Base-by-base conservation (phyloP, 1,284 basidiomycete genomes). In the Stygiomarasmius scandens region DNA sequence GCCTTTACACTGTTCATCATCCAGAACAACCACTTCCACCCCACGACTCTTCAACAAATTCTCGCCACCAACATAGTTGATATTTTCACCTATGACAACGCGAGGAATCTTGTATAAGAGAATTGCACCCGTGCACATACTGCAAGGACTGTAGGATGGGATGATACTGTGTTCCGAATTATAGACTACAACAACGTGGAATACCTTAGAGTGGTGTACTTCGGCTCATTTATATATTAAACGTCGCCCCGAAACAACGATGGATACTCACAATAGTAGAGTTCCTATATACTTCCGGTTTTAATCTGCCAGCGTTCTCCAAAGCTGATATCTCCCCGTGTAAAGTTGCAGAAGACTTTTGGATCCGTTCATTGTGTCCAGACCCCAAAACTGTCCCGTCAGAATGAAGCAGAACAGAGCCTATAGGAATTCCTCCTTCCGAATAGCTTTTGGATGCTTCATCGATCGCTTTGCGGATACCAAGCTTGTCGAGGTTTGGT, bases 101-200 rank as follows among this genome's bases (percentile, higher is more conserved):
- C 84, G 77, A 3, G 80, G 82, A 25, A 86, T 84, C 52, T 77
- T 78, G 69, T 85, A 86, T 2, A 86, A 72, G 22, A 85, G 61
- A 36, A 84, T 81, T 1, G 85, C 81, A 11, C 84, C 85, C 1
- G 82, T 77, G 62, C 86, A 87, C 85, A 86, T 86, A 58, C 70
- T 78, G 60, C 86, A 86, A 2, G 85, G 86, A 55, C 81, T 84
- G 51, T 20, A 58, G 19, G 20, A n/a, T n/a, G n/a, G 20, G 36
- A 32, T 5, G 19, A 38, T 19, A 43, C 23, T 24, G 22, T 23
- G 23, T 20, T 10, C n/a, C 23, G 34, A 22, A 23, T 52, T 2
- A 22, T 52, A 29, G 22, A 22, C 20, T 6, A 20, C 22, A 12
- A n/a, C n/a, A n/a, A n/a, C n/a, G n/a, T n/a, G n/a, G n/a, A 5